These are phyloP conservation scores for Peronospora belbahrii DNA, from an alignment of 352 stramenopile species.

Conservation along the genomic window DNA sequence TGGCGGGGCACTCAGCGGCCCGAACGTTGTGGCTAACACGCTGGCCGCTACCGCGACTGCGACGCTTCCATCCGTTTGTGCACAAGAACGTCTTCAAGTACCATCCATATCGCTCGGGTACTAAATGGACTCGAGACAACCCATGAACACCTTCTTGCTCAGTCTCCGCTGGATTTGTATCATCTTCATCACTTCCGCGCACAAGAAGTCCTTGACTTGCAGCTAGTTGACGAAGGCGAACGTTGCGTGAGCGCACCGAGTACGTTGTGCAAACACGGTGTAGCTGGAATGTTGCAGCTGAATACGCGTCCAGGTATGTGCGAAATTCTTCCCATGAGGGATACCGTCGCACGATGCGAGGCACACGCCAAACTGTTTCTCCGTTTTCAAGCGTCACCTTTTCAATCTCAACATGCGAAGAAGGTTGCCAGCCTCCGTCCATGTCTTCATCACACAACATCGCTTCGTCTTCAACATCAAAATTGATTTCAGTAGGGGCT, in stretches of 20 bases:
- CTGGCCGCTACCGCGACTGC: conserved; percentile 57
- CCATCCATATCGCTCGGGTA: conserved; percentile 55
- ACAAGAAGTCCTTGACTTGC: conserved; percentile 29
- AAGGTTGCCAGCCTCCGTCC: conserved; percentile 25
- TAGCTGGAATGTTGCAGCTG: conserved; percentile 50
- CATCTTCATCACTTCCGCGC: conserved; percentile 9
- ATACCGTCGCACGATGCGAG: conserved; percentile 40
- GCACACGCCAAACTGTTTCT: conserved; percentile 36
- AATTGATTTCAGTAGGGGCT: conserved; percentile 3
- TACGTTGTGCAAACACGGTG: conserved; percentile 73
- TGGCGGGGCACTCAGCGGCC: conserved; percentile 55
- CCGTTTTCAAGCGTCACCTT: conserved; percentile 22
- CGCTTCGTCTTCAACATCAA: conserved; percentile 15
- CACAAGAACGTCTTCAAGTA: conserved; percentile 80
- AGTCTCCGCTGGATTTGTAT: background rate
- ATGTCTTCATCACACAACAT: conserved; percentile 25
- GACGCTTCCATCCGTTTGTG: conserved; percentile 70
- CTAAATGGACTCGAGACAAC: conserved; percentile 33
- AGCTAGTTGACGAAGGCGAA: conserved; percentile 43
- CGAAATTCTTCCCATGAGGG: conserved; percentile 51
- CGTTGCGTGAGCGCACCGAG: conserved; percentile 54
- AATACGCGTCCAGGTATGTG: conserved; percentile 53
- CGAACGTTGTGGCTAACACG: conserved; percentile 62
- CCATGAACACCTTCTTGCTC: conserved; percentile 13
- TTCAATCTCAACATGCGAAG: conserved; percentile 18